Evolutionary conservation across 441 rosid species (phyloP).

Genomic region (Biscutella laevigata): DNA sequence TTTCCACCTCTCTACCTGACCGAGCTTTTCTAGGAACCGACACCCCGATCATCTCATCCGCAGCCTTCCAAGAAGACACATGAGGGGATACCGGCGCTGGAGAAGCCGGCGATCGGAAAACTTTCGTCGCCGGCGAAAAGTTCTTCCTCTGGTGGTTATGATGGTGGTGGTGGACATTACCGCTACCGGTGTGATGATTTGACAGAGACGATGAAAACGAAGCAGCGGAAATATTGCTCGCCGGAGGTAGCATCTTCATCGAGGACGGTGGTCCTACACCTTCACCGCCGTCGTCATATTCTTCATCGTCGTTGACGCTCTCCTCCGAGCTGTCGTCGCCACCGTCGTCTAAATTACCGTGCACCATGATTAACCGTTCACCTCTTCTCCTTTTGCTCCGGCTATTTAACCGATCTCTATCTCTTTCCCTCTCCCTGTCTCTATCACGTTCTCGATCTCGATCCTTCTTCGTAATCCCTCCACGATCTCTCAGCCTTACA

Average conservation of each 20-base stretch:
- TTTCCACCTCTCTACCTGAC: conserved; percentile 93
- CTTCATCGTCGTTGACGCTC: conserved; percentile 69
- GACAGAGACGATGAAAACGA: too few species aligned
- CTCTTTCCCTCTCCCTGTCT: conserved; percentile 40
- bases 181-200: conserved; percentile 13
- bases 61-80: conserved; percentile 46
- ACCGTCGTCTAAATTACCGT: conserved; percentile 48
- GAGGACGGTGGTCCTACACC: too few species aligned
- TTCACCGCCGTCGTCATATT: conserved; percentile 50
- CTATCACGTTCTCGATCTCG: conserved; percentile 45
- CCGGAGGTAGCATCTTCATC: conserved; percentile 52
- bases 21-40: conserved; percentile 98
- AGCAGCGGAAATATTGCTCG: too few species aligned
- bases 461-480: conserved; percentile 43
- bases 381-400: conserved; percentile 61
- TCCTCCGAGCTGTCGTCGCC: conserved; percentile 54
- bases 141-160: too few species aligned
- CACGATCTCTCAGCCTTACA: conserved; percentile 60
- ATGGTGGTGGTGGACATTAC: conserved; percentile 23
- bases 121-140: conserved; percentile 42
- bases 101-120: conserved; percentile 6
- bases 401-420: conserved; percentile 46
- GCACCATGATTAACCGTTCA: conserved; percentile 47
- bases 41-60: conserved; percentile 91
- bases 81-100: conserved; percentile 31